Conservation (phyloP, 495 filamentous ascomycete genomes). For the Aspergillus bridgeri region DNA sequence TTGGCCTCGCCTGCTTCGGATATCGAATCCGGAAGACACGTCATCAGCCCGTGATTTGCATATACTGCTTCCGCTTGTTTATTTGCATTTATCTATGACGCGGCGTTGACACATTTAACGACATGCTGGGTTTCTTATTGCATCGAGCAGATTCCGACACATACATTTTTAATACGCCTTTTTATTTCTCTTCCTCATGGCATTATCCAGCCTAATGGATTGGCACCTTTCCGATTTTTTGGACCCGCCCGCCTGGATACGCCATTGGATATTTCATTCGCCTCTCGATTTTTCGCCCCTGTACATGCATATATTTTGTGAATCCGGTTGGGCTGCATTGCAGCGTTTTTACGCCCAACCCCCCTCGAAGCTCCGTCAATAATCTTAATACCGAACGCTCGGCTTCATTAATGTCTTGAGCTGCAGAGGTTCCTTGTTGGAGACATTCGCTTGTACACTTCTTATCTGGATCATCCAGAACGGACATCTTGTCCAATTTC, state of each 20-base stretch:
- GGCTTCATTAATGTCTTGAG: slow-evolving; percentile 5
- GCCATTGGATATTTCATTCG: background rate
- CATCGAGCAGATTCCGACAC: slow-evolving; percentile 47
- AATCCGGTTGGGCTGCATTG: slow-evolving; percentile 9
- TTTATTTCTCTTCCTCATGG: slow-evolving; percentile 13
- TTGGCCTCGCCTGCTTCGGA: slow-evolving; percentile 51
- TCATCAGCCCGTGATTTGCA: slow-evolving; percentile 25
- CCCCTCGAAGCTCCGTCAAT: slow-evolving; percentile 33
- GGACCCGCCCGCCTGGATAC: slow-evolving; percentile 3
- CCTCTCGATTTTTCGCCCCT: slow-evolving; percentile 9
- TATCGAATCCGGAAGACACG: slow-evolving; percentile 45
- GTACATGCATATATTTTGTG: slow-evolving; percentile 32
- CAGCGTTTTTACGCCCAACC: slow-evolving; percentile 1
- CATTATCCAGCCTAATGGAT: slow-evolving; percentile 13
- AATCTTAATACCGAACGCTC: slow-evolving; percentile 43
- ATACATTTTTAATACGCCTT: slow-evolving; percentile 36
- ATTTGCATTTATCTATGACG: slow-evolving; percentile 29
- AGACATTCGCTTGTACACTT: slow-evolving; percentile 46
- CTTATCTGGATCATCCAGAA: slow-evolving; percentile 13
- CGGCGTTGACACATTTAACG: slow-evolving; percentile 41
- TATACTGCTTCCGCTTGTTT: slow-evolving; percentile 27
- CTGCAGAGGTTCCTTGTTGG: slow-evolving; percentile 22
- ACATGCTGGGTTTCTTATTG: slow-evolving; percentile 42
- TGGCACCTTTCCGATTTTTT: slow-evolving; percentile 10
- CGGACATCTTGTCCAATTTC: slow-evolving; percentile 28